Percentiles rank a stretch among this genome's conserved stretches.
These are phyloP conservation scores for Russula abietina DNA, from an alignment of 768 basidiomycete genomes.

Conservation along the genomic window DNA sequence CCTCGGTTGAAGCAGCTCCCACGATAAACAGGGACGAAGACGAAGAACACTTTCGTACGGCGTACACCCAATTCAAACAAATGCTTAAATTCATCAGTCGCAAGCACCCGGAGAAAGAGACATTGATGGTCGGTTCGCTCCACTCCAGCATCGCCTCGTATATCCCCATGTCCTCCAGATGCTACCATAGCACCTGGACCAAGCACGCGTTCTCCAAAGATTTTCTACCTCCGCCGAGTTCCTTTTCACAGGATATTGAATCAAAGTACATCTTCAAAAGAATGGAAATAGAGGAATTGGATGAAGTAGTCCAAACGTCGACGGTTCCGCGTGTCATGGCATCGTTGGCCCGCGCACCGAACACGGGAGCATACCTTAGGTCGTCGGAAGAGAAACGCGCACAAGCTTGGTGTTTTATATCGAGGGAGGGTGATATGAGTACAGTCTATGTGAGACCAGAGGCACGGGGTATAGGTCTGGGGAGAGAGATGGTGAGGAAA, in stretches of 20 bases:
- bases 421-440: constrained; percentile 11
- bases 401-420: constrained; percentile 16
- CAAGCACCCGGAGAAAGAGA: background rate
- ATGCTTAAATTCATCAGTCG: background rate
- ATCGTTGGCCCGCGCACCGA: background rate
- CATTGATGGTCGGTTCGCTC: background rate
- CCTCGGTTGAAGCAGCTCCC: background rate
- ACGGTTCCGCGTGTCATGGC: background rate
- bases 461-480: background rate
- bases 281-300: background rate
- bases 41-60: constrained; percentile 1
- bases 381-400: background rate
- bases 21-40: background rate
- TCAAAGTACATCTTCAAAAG: background rate
- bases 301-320: background rate
- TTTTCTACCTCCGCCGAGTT: background rate
- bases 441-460: constrained; percentile 19
- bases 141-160: background rate
- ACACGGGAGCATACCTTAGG: constrained; percentile 9
- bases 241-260: background rate
- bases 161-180: background rate
- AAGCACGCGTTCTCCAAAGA: background rate
- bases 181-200: background rate
- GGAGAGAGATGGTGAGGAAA: constrained; percentile 13
- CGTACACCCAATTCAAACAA: background rate